These are phyloP conservation scores for Venturia asperata DNA, from an alignment of 2,329 filamentous ascomycete species.

Conservation along the genomic window DNA sequence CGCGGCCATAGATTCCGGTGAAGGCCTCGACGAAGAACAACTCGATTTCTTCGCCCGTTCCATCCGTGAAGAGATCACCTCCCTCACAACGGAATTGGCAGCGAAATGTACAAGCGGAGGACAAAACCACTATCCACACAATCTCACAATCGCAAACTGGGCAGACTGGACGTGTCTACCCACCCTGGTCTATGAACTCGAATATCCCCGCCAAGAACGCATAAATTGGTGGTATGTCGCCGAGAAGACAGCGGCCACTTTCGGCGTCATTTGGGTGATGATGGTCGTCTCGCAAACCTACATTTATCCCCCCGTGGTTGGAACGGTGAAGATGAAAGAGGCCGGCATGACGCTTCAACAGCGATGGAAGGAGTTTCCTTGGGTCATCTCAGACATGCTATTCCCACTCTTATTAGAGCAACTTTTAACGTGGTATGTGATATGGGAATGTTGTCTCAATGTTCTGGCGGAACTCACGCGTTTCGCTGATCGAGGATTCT, in stretches of 20 bases:
- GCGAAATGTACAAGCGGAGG: constrained; percentile 49
- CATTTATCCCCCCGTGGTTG: constrained; percentile 68
- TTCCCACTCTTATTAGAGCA: constrained; percentile 78
- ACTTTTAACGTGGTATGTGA: constrained; percentile 70
- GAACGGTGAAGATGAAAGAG: constrained; percentile 61
- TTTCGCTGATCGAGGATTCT: constrained; percentile 70
- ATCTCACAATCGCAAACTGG: constrained; percentile 58
- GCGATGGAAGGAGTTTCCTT: constrained; percentile 62
- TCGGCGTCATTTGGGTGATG: constrained; percentile 72
- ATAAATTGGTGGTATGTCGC: constrained; percentile 70
- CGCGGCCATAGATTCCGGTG: constrained; percentile 52
- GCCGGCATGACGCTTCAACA: constrained; percentile 52
- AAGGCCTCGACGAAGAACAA: constrained; percentile 55
- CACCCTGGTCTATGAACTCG: constrained; percentile 71
- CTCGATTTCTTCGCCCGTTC: constrained; percentile 57
- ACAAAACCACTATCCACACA: constrained; percentile 56
- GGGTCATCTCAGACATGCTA: constrained; percentile 66
- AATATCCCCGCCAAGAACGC: constrained; percentile 63
- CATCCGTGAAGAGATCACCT: constrained; percentile 59
- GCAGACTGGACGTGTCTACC: constrained; percentile 68
- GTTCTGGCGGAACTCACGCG: constrained; percentile 67
- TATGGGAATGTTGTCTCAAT: constrained; percentile 64
- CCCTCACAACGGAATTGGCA: constrained; percentile 56
- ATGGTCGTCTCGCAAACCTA: constrained; percentile 68
- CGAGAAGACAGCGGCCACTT: constrained; percentile 63